phyloP scores from a whole-genome alignment of 148 eudicot genomes.

The Polygonum maritimum region DNA sequence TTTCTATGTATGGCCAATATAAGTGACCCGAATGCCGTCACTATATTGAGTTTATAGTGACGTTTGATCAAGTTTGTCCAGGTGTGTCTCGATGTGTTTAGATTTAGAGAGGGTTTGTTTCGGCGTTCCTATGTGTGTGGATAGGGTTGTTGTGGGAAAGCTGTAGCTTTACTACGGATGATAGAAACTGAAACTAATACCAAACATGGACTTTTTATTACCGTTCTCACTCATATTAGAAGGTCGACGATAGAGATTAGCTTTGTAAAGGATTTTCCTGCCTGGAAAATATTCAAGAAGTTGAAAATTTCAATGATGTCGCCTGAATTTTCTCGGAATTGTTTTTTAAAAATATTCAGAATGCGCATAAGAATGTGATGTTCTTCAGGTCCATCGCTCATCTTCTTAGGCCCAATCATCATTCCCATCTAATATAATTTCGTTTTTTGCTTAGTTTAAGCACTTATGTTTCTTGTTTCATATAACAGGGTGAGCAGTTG shows the following conservation, averaged over 20 bases:
- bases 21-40: no score
- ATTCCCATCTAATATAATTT: neutral
- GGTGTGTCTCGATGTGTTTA: no score
- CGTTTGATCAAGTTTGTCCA: no score
- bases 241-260: neutral
- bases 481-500: conserved; percentile 75
- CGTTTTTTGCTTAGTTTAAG: neutral
- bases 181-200: neutral
- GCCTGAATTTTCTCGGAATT: neutral
- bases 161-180: neutral
- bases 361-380: neutral
- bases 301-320: neutral
- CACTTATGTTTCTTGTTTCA: conserved; percentile 7
- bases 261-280: neutral
- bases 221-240: neutral
- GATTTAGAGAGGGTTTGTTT: no score
- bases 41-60: no score
- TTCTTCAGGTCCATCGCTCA: neutral
- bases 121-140: neutral
- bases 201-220: neutral
- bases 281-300: neutral
- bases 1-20: neutral
- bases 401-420: neutral
- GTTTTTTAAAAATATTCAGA: neutral
- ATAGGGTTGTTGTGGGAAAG: neutral